Evolutionary conservation across 2,329 filamentous ascomycete genomes (phyloP), one percentile per base, ranked within the genome.

Genomic region (Blastomyces emzantsi): DNA sequence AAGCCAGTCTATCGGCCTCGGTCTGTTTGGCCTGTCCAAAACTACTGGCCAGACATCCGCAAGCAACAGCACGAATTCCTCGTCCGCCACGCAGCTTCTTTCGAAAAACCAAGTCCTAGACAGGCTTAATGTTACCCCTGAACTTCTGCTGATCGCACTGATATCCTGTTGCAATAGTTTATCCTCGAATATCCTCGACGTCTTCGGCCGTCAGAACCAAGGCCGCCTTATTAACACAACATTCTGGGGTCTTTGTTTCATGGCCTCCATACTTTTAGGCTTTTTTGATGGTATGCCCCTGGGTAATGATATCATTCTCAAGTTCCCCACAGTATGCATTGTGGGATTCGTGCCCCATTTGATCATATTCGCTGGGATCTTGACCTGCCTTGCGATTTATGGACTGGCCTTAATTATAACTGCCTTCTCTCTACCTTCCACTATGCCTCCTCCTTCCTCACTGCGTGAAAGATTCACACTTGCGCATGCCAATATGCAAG

Each of bases 281-380:
- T 85, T 90, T 43, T 72, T 85, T 45, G 75, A 74, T 62, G 73
- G 77, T 22, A 77, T 77, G 15, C 74, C 79, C n/a, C 66, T 77
- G n/a, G 74, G 74, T 55, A 75, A 75, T 36, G 77, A 77, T 67
- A 76, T 68, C 62, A 81, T 96, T 13, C 80, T 97, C 52, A 85
- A 90, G 65, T 97, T 96, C 68, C 94, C 94, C 3, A 97, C 92
- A 0, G 92, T 97, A 51, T 97, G 90, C 71, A 92, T 97, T 64
- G 89, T 97, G 39, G 91, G 93, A 0, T 97, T 97, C 73, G 89
- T 97, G 45, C 94, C 94, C 1, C 93, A 97, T 74, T 82, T 97
- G n/a, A 79, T 96, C 30, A 90, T 97, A 15, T 77, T 97, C 1
- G 70, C 83, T 8, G 94, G 93, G 0, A 96, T 97, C 57, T 64